These are phyloP conservation scores for Drechslera avenae DNA, from an alignment of 2,329 filamentous ascomycete genomes.

Conservation along the genomic window DNA sequence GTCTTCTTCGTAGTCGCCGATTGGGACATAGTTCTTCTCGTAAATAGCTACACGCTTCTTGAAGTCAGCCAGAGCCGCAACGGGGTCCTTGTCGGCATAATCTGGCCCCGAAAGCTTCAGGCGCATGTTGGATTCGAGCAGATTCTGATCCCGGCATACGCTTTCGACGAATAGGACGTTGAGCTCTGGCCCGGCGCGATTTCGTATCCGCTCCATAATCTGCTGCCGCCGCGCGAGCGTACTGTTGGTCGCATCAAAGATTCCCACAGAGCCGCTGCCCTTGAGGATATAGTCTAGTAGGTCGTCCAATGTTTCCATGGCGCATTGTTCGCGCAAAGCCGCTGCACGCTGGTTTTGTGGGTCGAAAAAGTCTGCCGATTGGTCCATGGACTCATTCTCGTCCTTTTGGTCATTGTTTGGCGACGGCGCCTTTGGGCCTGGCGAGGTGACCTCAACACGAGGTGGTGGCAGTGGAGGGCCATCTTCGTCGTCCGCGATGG, in stretches of 20 bases:
- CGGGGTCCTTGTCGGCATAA: slow-evolving; percentile 91
- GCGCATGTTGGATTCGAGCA: slow-evolving; percentile 96
- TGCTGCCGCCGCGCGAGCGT: slow-evolving; percentile 83
- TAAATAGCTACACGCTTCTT: slow-evolving; percentile 91
- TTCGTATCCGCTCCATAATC: slow-evolving; percentile 81
- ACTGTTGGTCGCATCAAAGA: slow-evolving; percentile 96
- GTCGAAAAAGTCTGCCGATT: slow-evolving; percentile 93
- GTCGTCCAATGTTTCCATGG: slow-evolving; percentile 90
- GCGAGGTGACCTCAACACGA: slow-evolving; percentile 44
- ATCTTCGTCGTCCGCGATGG: slow-evolving; percentile 27
- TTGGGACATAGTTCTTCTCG: slow-evolving; percentile 88
- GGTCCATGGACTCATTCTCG: slow-evolving; percentile 69
- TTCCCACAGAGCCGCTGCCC: slow-evolving; percentile 85
- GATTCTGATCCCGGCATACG: slow-evolving; percentile 80
- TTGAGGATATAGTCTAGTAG: slow-evolving; percentile 85
- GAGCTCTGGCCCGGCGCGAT: slow-evolving; percentile 79
- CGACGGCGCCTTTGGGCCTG: slow-evolving; percentile 33
- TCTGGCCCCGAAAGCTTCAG: slow-evolving; percentile 94
- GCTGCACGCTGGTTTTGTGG: slow-evolving; percentile 83
- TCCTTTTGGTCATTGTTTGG: slow-evolving; percentile 25
- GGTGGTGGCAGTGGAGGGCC: slow-evolving; percentile 25
- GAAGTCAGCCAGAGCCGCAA: slow-evolving; percentile 85
- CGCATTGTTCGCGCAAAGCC: slow-evolving; percentile 85
- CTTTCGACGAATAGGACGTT: slow-evolving; percentile 96
- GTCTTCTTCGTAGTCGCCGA: slow-evolving; percentile 89